Percentiles rank a stretch among this genome's conserved stretches.
phyloP scores from a whole-genome alignment of 1,139 yeast species.

The Lodderomyces pseudojiufengensis region DNA sequence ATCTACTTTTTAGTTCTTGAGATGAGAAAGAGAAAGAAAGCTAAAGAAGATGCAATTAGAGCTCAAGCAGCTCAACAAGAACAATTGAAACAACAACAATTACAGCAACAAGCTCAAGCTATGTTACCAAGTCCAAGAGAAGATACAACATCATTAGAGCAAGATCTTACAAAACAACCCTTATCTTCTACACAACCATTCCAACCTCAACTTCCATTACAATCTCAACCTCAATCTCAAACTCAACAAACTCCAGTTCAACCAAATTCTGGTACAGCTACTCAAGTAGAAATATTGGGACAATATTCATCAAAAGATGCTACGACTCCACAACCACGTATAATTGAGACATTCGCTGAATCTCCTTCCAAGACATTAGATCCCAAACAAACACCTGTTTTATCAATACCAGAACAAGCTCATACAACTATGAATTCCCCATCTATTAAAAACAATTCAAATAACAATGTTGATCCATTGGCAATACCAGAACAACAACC shows the following conservation, averaged over 20 bases:
- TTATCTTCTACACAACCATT: too few species aligned
- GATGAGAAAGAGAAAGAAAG: conserved; percentile 66
- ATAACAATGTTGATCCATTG: conserved; percentile 5
- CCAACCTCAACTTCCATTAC: conserved; percentile 11
- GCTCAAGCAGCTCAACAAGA: conserved; percentile 24
- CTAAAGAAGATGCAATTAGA: conserved; percentile 47
- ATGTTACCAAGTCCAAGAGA: conserved; percentile 7
- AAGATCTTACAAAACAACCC: conserved; percentile 1
- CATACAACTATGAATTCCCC: conserved; percentile 43
- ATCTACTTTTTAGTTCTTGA: conserved; percentile 85
- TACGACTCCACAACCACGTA: conserved; percentile 11
- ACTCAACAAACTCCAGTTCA: conserved; percentile 2
- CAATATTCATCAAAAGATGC: conserved; percentile 7
- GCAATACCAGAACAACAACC: conserved; percentile 34
- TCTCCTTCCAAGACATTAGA: conserved; percentile 16
- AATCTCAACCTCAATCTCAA: conserved; percentile 11
- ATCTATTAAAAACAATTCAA: conserved; percentile 15
- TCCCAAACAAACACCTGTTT: conserved; percentile 18
- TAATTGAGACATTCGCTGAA: conserved; percentile 10
- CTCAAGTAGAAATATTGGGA: conserved; percentile 13
- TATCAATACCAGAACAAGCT: conserved; percentile 64
- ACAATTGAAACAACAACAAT: conserved; percentile 10
- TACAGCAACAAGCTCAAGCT: conserved; percentile 5
- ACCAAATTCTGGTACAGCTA: conserved; percentile 14
- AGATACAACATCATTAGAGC: conserved; percentile 2